Percentiles rank a stretch among this genome's conserved stretches.
Conservation (phyloP, 208 protist genomes). For the Trypanosoma brucei region DNA sequence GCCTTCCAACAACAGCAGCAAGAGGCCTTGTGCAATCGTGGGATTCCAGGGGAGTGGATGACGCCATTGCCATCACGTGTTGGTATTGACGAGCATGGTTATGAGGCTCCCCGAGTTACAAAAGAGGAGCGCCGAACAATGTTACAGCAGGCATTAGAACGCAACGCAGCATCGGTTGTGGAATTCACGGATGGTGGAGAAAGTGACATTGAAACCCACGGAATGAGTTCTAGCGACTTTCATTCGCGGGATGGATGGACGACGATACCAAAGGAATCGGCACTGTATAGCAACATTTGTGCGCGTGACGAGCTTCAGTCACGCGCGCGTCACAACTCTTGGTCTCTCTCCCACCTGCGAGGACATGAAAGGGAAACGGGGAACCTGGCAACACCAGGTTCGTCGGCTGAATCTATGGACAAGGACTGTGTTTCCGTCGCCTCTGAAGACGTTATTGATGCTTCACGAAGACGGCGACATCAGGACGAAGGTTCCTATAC, state of each 20-base stretch:
- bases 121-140: constrained; percentile 42
- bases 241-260: constrained; percentile 71
- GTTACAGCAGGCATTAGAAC: constrained; percentile 55
- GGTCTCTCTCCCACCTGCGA: constrained; percentile 32
- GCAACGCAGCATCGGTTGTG: constrained; percentile 50
- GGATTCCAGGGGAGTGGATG: constrained; percentile 47
- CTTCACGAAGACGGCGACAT: constrained; percentile 34
- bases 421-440: background rate
- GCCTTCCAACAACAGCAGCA: constrained; percentile 15
- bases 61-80: constrained; percentile 58
- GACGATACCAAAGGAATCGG: constrained; percentile 72
- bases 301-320: constrained; percentile 60
- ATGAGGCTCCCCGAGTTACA: constrained; percentile 23
- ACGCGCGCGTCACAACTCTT: constrained; percentile 75
- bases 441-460: constrained; percentile 36
- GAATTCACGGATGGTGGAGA: constrained; percentile 81
- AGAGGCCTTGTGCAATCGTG: constrained; percentile 9
- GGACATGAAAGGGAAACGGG: constrained; percentile 1
- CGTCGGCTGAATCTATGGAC: background rate
- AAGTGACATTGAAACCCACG: constrained; percentile 69
- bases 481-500: constrained; percentile 57
- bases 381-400: background rate
- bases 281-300: constrained; percentile 60
- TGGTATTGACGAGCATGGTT: constrained; percentile 61
- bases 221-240: constrained; percentile 59